These are phyloP conservation scores for Sodiomyces alkalinus DNA, from an alignment of 2,329 filamentous ascomycete species.

Conservation along the genomic window DNA sequence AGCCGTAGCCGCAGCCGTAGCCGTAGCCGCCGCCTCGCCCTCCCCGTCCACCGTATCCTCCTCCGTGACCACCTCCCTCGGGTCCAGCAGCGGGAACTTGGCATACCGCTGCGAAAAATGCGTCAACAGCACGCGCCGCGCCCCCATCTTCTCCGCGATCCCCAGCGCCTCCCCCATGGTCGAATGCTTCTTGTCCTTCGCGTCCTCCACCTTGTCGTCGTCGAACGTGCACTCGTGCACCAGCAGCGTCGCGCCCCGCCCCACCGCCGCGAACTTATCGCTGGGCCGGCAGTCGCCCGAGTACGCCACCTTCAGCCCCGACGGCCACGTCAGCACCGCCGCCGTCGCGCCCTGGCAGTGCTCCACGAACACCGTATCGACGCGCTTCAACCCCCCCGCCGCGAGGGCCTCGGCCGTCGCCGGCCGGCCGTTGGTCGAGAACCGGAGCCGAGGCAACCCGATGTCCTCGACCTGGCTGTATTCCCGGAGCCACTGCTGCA, in stretches of 20 bases:
- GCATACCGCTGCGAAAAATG: slow-evolving; percentile 94
- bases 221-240: slow-evolving; percentile 96
- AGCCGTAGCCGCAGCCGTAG: no score
- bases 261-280: slow-evolving; percentile 51
- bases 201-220: slow-evolving; percentile 65
- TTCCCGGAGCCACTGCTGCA: slow-evolving; percentile 66
- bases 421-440: slow-evolving; percentile 8
- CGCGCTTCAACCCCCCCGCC: slow-evolving; percentile 46
- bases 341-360: slow-evolving; percentile 75
- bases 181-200: slow-evolving; percentile 74
- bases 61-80: slow-evolving; percentile 10
- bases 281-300: slow-evolving; percentile 88
- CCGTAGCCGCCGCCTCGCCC: slow-evolving; percentile 14
- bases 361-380: slow-evolving; percentile 52
- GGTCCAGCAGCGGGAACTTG: slow-evolving; percentile 45
- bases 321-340: slow-evolving; percentile 61
- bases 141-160: slow-evolving; percentile 64
- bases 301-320: slow-evolving; percentile 76
- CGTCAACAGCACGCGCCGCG: slow-evolving; percentile 67
- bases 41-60: slow-evolving; percentile 8
- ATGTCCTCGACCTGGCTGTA: slow-evolving; percentile 66
- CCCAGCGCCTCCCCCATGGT: slow-evolving; percentile 76
- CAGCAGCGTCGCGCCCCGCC: slow-evolving; percentile 61
- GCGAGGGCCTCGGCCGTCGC: slow-evolving; percentile 17
- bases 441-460: slow-evolving; percentile 41